Percentiles rank a stretch among this genome's conserved stretches.
phyloP scores from a whole-genome alignment of 1,284 basidiomycete species.

The Polyporus tsugae region DNA sequence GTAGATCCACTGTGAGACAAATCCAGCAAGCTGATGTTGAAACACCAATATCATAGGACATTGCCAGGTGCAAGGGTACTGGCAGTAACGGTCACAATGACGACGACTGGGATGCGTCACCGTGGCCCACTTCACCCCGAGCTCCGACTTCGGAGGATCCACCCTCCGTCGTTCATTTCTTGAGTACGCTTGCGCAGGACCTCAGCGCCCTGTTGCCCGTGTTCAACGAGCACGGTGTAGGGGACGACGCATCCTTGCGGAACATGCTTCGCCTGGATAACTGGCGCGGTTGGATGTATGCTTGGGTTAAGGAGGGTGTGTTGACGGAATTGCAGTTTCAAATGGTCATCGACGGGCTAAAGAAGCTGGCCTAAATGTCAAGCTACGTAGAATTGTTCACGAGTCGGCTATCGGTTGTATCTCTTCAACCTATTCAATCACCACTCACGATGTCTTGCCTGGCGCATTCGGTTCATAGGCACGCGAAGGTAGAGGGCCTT shows the following conservation, averaged over 20 bases:
- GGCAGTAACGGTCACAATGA: background rate
- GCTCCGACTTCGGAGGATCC: background rate
- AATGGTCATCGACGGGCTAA: constrained; percentile 24
- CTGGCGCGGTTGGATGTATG: constrained; percentile 25
- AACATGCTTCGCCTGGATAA: constrained; percentile 17
- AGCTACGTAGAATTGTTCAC: background rate
- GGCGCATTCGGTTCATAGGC: background rate
- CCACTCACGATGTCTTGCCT: background rate
- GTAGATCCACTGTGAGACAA: background rate
- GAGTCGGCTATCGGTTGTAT: background rate
- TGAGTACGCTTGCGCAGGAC: constrained; percentile 22
- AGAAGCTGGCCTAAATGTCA: background rate
- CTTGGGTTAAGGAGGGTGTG: constrained; percentile 24
- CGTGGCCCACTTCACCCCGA: background rate
- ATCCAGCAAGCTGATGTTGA: background rate
- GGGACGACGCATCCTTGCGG: constrained; percentile 11
- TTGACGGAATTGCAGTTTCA: constrained; percentile 29
- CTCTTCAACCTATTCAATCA: background rate
- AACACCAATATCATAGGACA: background rate
- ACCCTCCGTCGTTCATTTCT: constrained; percentile 4
- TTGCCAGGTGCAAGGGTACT: background rate
- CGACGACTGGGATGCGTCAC: background rate
- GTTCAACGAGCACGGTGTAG: constrained; percentile 18
- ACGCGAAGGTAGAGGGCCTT: background rate
- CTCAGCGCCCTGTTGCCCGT: constrained; percentile 17